A percentile compares a stretch with the other conserved stretches of the same genome.
These are phyloP conservation scores for Digitaria exilis DNA, from an alignment of 202 grass and related monocot genomes.

Conservation along the genomic window DNA sequence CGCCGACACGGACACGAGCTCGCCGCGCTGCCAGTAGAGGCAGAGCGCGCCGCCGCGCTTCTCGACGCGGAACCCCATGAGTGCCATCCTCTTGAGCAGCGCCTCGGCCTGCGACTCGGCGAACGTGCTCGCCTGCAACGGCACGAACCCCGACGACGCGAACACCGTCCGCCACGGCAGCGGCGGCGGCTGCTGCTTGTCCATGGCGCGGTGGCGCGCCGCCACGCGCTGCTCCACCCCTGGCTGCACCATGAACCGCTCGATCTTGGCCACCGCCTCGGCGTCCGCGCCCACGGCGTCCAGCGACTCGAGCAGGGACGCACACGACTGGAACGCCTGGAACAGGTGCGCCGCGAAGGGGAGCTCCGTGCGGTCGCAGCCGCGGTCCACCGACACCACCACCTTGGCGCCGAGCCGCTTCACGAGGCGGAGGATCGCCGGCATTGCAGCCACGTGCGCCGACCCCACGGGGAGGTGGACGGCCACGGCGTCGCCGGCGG, in stretches of 20 bases:
- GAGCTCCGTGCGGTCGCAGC: conserved; percentile 67
- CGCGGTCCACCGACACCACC: conserved; percentile 73
- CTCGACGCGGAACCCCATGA: conserved; percentile 80
- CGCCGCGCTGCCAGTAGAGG: conserved; percentile 76
- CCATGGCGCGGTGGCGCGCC: conserved; percentile 52
- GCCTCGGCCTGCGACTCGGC: conserved; percentile 85
- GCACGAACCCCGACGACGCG: conserved; percentile 63
- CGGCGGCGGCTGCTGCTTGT: conserved; percentile 37
- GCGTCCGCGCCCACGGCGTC: conserved; percentile 57
- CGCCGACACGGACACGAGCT: conserved; percentile 74
- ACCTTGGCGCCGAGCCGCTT: conserved; percentile 74
- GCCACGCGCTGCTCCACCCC: conserved; percentile 57
- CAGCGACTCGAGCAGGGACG: conserved; percentile 69
- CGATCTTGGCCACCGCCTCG: conserved; percentile 57
- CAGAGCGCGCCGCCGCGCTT: conserved; percentile 66
- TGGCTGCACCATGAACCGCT: conserved; percentile 69
- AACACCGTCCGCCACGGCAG: conserved; percentile 65
- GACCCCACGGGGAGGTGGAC: conserved; percentile 76
- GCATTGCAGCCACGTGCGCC: conserved; percentile 48
- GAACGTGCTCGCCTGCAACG: conserved; percentile 61
- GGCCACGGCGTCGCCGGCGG: conserved; percentile 54
- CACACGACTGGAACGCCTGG: conserved; percentile 67
- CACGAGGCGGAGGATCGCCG: conserved; percentile 64
- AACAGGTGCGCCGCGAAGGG: conserved; percentile 67
- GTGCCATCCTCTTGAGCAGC: conserved; percentile 62